Percentiles rank a stretch among this genome's conserved stretches.
Evolutionary conservation across 2,329 filamentous ascomycete species (phyloP).

Genomic region (Microcyclospora tardicrescens): DNA sequence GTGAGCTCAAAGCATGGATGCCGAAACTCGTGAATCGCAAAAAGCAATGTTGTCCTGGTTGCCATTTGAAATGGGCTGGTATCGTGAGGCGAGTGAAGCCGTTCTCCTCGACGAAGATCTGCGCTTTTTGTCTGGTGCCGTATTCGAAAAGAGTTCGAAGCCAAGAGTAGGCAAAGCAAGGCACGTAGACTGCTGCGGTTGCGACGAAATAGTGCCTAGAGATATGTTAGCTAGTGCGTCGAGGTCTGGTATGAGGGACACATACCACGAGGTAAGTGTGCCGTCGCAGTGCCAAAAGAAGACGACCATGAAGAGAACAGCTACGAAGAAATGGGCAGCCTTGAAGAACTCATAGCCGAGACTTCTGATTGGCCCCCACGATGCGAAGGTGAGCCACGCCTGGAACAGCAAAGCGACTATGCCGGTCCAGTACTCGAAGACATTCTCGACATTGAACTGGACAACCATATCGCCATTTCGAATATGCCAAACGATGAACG

Average conservation of each 20-base stretch:
- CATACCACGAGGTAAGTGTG: conserved; percentile 40
- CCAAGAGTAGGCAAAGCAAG: conserved; percentile 34
- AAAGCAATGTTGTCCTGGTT: conserved; percentile 43
- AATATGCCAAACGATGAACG: conserved; percentile 43
- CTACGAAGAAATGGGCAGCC: conserved; percentile 40
- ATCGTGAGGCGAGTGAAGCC: conserved; percentile 33
- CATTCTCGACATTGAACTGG: conserved; percentile 30
- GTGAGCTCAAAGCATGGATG: conserved; percentile 32
- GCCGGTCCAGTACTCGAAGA: conserved; percentile 42
- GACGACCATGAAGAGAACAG: conserved; percentile 43
- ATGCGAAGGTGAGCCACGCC: conserved; percentile 43
- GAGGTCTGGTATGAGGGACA: background rate
- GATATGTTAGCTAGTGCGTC: background rate
- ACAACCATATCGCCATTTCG: conserved; percentile 36
- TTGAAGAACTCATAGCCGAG: conserved; percentile 51
- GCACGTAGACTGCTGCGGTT: conserved; percentile 30
- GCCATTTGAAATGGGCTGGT: conserved; percentile 34
- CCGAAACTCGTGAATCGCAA: conserved; percentile 39
- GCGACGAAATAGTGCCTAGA: conserved; percentile 49
- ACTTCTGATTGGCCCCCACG: conserved; percentile 39
- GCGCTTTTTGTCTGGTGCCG: conserved; percentile 34
- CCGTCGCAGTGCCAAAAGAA: conserved; percentile 50
- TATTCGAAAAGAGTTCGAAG: conserved; percentile 38
- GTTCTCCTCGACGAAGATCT: conserved; percentile 28
- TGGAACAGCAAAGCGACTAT: conserved; percentile 42